A percentile compares a stretch with the other conserved stretches of the same genome.
Evolutionary conservation across 2,329 filamentous ascomycete species (phyloP).

Genomic region (Allantophomopsis cytisporea): DNA sequence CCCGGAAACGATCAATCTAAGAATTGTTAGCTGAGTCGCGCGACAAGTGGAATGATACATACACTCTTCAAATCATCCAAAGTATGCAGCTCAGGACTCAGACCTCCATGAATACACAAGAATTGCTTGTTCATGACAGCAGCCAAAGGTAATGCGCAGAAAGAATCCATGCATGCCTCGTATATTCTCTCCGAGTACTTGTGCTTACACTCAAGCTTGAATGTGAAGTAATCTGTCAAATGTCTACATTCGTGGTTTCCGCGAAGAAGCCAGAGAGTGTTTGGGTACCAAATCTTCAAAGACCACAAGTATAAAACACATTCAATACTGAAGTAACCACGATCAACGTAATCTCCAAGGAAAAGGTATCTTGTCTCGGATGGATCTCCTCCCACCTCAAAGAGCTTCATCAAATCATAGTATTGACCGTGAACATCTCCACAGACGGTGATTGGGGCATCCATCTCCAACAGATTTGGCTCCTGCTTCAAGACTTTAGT

Average conservation of each 20-base stretch:
- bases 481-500: constrained; percentile 79
- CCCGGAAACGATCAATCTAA: constrained; percentile 92
- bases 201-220: constrained; percentile 99
- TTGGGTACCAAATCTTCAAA: constrained; percentile 97
- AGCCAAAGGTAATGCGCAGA: constrained; percentile 84
- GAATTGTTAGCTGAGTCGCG: constrained; percentile 2
- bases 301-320: constrained; percentile 97
- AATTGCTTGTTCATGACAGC: constrained; percentile 99
- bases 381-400: constrained; percentile 94
- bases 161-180: constrained; percentile 96
- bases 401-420: constrained; percentile 98
- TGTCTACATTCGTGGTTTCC: constrained; percentile 98
- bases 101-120: constrained; percentile 90
- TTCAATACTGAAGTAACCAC: constrained; percentile 98
- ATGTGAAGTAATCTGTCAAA: constrained; percentile 98
- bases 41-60: constrained; percentile 21
- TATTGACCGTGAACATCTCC: constrained; percentile 98
- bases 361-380: constrained; percentile 95
- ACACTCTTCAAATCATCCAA: constrained; percentile 86
- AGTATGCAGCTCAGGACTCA: constrained; percentile 92
- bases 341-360: constrained; percentile 93
- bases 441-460: constrained; percentile 96
- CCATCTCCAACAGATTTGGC: constrained; percentile 97
- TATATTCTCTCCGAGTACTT: constrained; percentile 96
- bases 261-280: constrained; percentile 90